Percentiles rank a stretch among this genome's conserved stretches.
These are phyloP conservation scores for Papiliotrema nemorosa DNA, from an alignment of 1,284 basidiomycete species.

Conservation along the genomic window DNA sequence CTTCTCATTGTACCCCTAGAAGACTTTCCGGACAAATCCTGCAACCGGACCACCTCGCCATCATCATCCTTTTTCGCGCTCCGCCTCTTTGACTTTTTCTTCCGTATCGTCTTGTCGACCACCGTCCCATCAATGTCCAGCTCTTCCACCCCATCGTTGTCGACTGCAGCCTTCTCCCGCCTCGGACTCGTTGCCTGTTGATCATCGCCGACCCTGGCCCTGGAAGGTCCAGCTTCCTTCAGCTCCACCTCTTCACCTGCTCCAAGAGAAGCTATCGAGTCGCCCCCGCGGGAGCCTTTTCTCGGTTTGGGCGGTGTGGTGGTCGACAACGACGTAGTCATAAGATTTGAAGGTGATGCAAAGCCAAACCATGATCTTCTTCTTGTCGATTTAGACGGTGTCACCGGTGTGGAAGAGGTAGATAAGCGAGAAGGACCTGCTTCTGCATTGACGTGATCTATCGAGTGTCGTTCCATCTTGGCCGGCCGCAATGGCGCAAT, in stretches of 20 bases:
- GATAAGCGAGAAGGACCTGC: conserved; percentile 26
- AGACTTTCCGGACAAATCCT: conserved; percentile 23
- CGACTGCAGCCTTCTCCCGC: neutral
- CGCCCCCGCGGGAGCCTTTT: conserved; percentile 1
- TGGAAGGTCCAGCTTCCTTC: neutral
- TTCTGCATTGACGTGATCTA: conserved; percentile 16
- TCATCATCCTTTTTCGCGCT: conserved; percentile 10
- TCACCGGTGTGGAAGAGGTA: conserved; percentile 23
- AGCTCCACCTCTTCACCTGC: conserved; percentile 4
- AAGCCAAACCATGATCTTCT: conserved; percentile 42
- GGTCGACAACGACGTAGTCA: conserved; percentile 8
- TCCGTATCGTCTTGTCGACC: conserved; percentile 18
- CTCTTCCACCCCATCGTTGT: conserved; percentile 8
- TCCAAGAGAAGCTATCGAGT: neutral
- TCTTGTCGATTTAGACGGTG: conserved; percentile 5
- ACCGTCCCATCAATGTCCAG: conserved; percentile 29
- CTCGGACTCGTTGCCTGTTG: neutral
- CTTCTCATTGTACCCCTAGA: neutral
- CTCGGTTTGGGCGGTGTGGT: neutral
- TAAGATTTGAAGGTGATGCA: conserved; percentile 14
- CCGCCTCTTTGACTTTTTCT: conserved; percentile 23
- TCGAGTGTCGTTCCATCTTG: conserved; percentile 1
- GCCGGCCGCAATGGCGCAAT: neutral
- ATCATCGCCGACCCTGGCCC: conserved; percentile 1
- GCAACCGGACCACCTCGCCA: conserved; percentile 26